Conservation (phyloP, 2,329 filamentous ascomycete species). For the Clonostachys solani region DNA sequence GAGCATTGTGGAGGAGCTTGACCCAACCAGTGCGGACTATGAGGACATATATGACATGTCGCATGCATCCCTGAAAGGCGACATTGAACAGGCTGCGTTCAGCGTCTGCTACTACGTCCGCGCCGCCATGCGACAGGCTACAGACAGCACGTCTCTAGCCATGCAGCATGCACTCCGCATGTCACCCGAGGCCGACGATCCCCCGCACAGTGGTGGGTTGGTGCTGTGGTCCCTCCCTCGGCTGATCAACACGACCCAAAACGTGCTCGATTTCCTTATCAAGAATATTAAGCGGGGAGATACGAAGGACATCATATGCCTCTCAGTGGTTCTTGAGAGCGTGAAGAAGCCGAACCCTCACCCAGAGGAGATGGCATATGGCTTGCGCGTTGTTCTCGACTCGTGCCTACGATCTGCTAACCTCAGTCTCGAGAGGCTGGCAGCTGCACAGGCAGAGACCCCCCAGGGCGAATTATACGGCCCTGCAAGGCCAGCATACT, state of each 20-base stretch:
- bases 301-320: constrained; percentile 42
- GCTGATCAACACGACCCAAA: constrained; percentile 39
- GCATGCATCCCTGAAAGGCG: constrained; percentile 45
- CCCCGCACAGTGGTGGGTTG: neutral
- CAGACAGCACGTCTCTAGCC: constrained; percentile 17
- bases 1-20: constrained; percentile 49
- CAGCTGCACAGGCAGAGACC: constrained; percentile 3
- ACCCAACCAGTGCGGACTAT: constrained; percentile 40
- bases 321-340: constrained; percentile 42
- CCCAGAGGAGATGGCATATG: constrained; percentile 32
- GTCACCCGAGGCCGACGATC: constrained; percentile 17
- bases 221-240: constrained; percentile 36
- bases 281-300: constrained; percentile 43
- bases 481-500: neutral
- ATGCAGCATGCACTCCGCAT: constrained; percentile 21
- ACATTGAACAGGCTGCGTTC: constrained; percentile 50
- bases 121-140: constrained; percentile 18
- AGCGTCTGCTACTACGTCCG: constrained; percentile 52
- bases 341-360: constrained; percentile 35
- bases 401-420: constrained; percentile 38
- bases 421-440: constrained; percentile 29
- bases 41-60: constrained; percentile 46
- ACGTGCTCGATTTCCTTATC: constrained; percentile 38
- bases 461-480: neutral
- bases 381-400: constrained; percentile 36